Evolutionary conservation across 805 yeast genomes (phyloP), one percentile per base, ranked within the genome.

Genomic region (Saccharomycopsis olivae): DNA sequence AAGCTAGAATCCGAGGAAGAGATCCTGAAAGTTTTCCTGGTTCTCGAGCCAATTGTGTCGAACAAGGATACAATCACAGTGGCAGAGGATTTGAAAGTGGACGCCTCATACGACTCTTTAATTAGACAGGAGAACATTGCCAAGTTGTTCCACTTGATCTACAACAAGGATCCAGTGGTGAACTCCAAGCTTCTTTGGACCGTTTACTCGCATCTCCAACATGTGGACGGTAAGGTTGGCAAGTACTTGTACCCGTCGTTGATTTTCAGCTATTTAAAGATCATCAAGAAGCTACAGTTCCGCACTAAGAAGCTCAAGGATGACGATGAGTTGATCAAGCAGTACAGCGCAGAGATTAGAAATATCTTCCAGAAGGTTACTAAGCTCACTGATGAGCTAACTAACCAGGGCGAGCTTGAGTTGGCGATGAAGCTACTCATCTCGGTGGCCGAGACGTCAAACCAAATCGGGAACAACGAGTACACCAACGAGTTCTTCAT

Each of bases 401-500:
- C 68, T 48, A 44, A 57, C 31, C 39, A 50, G 16, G 61, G 66
- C n/a, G 46, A 50, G n/a, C 49, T 60, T 1, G 69, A 65, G 28
- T 47, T 54, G 24, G 59, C 66, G 9, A 51, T 61, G 32, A 49
- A 68, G 20, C 52, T 50, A 48, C 81, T 81, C 53, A 62, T 85
- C 40, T 66, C 75, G 37, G 69, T 79, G 29, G 95, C 94, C 0
- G 61, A 73, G 13, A 58, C 84, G 2, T 89, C 96, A 0, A 95
- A 92, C 55, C 89, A 83, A 56, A 64, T 80, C 20, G 63, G 68
- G 14, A 63, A 77, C 29, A 79, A 77, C 43, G 86, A 81, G 44
- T 75, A 86, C 23, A 66, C 89, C 13, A 84, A 84, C 59, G 98
- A 92, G 60, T 77, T 86, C 53, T 85, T 80, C 57, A 88, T 84